Conservation (phyloP, 2,329 filamentous ascomycete species). For the Diaporthe destruens region DNA sequence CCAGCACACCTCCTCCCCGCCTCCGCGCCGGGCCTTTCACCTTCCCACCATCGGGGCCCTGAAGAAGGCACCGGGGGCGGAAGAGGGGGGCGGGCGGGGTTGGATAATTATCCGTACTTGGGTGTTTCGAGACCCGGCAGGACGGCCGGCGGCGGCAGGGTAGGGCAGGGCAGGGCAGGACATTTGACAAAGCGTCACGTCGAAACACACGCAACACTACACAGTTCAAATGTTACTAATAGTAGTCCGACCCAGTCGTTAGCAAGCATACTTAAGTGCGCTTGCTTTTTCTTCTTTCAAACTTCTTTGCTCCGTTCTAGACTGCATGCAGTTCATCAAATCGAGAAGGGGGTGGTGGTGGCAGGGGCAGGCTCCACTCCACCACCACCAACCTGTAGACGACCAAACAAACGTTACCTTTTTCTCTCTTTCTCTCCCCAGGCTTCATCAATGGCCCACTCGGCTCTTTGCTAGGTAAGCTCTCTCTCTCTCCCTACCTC, state of each 20-base stretch:
- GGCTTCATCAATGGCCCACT: background rate
- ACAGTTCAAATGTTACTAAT: no score
- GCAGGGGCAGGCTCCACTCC: background rate
- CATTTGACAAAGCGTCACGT: constrained; percentile 11
- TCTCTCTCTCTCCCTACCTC: no score
- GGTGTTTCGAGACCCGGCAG: constrained; percentile 17
- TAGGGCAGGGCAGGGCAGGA: background rate
- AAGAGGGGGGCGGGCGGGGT: background rate
- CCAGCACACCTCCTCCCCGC: background rate
- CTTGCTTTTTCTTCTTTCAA: constrained; percentile 20
- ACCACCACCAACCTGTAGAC: constrained; percentile 7
- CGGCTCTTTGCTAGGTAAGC: background rate
- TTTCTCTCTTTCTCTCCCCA: background rate
- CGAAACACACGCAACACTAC: constrained; percentile 19
- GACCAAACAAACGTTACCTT: background rate
- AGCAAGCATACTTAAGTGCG: no score
- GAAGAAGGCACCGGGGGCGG: constrained; percentile 18
- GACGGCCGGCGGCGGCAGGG: constrained; percentile 8
- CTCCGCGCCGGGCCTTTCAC: constrained; percentile 26
- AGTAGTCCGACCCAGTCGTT: no score
- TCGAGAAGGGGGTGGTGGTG: background rate
- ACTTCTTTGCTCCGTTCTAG: constrained; percentile 20
- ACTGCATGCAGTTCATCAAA: constrained; percentile 30
- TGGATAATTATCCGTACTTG: constrained; percentile 18
- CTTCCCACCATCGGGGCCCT: background rate